A percentile compares a stretch with the other conserved stretches of the same genome.
These are phyloP conservation scores for Aspergillus steynii DNA, from an alignment of 495 filamentous ascomycete species.

Conservation along the genomic window DNA sequence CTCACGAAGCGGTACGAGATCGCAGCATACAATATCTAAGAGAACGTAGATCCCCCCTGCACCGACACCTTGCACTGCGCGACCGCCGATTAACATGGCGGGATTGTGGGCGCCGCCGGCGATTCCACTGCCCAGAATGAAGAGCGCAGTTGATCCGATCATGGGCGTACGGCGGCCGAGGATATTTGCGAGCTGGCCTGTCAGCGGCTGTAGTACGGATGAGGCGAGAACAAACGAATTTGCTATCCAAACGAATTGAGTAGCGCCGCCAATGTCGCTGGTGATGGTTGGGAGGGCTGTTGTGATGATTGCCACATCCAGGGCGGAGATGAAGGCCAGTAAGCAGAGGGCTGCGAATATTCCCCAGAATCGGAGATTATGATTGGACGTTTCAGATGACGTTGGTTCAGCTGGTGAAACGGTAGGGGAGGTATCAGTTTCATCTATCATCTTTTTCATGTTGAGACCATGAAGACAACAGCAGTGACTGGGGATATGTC, in stretches of 20 bases:
- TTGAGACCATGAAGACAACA: too few relatives aligned
- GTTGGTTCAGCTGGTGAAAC: too few relatives aligned
- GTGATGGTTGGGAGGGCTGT: slow-evolving; percentile 1
- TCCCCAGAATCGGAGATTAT: neutral
- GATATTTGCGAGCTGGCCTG: neutral
- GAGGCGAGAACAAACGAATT: neutral
- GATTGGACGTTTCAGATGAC: too few relatives aligned
- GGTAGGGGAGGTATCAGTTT: too few relatives aligned
- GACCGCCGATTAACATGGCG: neutral
- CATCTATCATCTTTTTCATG: too few relatives aligned
- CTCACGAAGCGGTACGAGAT: neutral
- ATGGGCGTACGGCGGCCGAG: neutral
- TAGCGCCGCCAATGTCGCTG: neutral
- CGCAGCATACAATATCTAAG: neutral
- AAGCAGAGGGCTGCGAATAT: neutral
- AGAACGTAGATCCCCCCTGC: neutral
- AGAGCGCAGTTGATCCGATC: neutral
- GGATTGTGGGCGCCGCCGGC: neutral
- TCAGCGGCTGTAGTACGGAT: neutral
- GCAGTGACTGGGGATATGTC: too few relatives aligned
- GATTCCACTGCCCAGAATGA: neutral
- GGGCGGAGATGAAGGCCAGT: neutral
- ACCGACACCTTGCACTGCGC: neutral
- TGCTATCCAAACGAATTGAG: neutral
- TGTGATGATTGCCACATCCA: neutral